Conservation (phyloP, 495 filamentous ascomycete genomes). For the Lasiosphaeria ovina region DNA sequence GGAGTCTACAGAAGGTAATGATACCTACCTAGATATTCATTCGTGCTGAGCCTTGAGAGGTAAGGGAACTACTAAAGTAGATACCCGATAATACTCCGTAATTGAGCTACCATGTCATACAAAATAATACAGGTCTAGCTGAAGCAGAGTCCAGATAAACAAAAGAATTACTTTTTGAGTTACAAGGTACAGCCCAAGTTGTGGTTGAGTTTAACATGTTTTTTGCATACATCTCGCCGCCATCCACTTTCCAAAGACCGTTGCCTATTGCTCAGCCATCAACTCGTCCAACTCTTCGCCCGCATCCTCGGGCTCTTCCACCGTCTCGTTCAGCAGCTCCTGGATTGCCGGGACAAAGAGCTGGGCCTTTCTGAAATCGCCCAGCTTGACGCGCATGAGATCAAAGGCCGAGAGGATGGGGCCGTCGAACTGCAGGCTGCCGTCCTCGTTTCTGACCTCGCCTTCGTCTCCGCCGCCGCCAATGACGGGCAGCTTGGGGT, state of each 20-base stretch:
- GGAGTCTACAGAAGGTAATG: too few species aligned
- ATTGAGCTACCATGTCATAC: too few species aligned
- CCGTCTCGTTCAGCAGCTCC: slow-evolving; percentile 56
- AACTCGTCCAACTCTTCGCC: not conserved
- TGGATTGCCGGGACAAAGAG: slow-evolving; percentile 69
- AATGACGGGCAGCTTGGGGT: slow-evolving; percentile 74
- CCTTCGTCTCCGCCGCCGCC: slow-evolving; percentile 30
- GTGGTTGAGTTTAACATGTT: too few species aligned
- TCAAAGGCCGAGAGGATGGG: slow-evolving; percentile 83
- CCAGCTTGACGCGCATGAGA: slow-evolving; percentile 77
- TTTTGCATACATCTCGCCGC: too few species aligned
- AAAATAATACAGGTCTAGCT: too few species aligned
- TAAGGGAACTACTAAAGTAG: too few species aligned
- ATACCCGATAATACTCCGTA: too few species aligned
- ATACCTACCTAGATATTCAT: too few species aligned
- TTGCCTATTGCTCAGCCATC: not conserved
- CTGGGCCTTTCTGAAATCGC: slow-evolving; percentile 76
- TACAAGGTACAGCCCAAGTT: too few species aligned
- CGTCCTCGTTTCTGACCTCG: slow-evolving; percentile 2
- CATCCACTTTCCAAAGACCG: not conserved
- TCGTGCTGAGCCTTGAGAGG: too few species aligned
- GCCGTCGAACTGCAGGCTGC: slow-evolving; percentile 8
- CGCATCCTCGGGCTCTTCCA: not conserved
- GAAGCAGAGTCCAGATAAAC: too few species aligned
- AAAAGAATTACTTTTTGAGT: too few species aligned